Evolutionary conservation across 345 rosid species (phyloP), one percentile per base, ranked within the genome.

Genomic region (Moringa oleifera): DNA sequence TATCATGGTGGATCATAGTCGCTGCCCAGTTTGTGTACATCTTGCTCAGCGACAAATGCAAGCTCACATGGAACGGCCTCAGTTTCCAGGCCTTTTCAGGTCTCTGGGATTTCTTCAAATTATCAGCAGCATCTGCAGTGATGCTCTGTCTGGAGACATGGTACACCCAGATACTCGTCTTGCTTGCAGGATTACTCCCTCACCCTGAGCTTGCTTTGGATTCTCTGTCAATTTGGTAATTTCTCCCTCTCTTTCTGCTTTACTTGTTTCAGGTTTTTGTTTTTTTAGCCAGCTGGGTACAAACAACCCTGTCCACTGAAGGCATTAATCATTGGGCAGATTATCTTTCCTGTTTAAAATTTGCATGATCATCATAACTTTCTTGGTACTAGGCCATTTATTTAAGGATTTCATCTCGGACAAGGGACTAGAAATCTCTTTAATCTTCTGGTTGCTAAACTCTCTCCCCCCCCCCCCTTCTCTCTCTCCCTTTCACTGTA

Each of bases 131-230:
- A 1, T 86, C 93, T 1, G 93, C 93, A 3, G 85, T 86, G 49
- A 84, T 86, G 93, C 59, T 86, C 50, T 86, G 93, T 75, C 67
- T 86, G 71, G 92, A 86, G 67, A 86, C 84, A 0, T 86, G 92
- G 92, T 86, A 86, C 57, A 71, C 59, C 37, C 92, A 83, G 80
- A 59, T 83, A 13, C 59, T 86, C 20, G 83, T 86, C 11, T 37
- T 86, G 55, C 70, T 86, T 46, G 79, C 92, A 19, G 93, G 89
- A 2, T 64, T 86, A 67, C 85, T 86, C n/a, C 61, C 73, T 1
- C 53, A 86, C 12, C 80, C 93, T 18, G 77, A 86, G 73, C 70
- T 84, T 33, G 71, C 87, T 9, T 50, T 86, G 55, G 87, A 81
- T 57, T 76, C 92, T 1, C 83, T 86, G 46, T 62, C 89, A 10